Evolutionary conservation across 2,329 filamentous ascomycete species (phyloP).

Genomic region (Cryoendolithus antarcticus): DNA sequence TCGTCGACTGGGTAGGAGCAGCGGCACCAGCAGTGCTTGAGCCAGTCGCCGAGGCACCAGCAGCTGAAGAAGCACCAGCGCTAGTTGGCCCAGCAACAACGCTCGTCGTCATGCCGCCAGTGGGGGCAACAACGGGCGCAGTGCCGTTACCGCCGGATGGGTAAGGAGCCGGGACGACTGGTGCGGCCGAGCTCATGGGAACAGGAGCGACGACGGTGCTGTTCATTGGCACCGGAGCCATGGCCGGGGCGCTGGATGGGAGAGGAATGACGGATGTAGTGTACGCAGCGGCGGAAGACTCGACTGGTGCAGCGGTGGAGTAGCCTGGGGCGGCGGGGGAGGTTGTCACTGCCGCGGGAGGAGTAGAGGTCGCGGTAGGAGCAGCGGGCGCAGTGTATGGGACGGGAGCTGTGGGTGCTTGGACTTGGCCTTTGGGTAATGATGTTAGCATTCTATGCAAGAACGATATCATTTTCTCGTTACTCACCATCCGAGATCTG

Average conservation of each 20-base stretch:
- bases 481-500: not conserved
- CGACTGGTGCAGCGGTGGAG: constrained; percentile 1
- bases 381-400: not conserved
- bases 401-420: not conserved
- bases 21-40: not conserved
- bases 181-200: not conserved
- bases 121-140: not conserved
- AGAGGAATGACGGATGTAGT: not conserved
- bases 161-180: constrained; percentile 3
- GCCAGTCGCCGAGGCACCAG: not conserved
- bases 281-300: constrained; percentile 1
- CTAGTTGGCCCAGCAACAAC: not conserved
- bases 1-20: not conserved
- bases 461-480: not conserved
- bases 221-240: not conserved
- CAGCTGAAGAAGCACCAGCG: not conserved
- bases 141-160: constrained; percentile 3
- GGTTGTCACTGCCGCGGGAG: not conserved
- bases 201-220: not conserved
- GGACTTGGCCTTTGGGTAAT: not conserved
- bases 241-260: not conserved
- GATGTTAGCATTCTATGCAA: not conserved
- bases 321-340: constrained; percentile 1
- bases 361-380: constrained; percentile 1
- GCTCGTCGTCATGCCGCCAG: constrained; percentile 1